A percentile compares a stretch with the other conserved stretches of the same genome.
phyloP scores from a whole-genome alignment of 1,284 basidiomycete species.

The Melanopsichium pennsylvanicum region DNA sequence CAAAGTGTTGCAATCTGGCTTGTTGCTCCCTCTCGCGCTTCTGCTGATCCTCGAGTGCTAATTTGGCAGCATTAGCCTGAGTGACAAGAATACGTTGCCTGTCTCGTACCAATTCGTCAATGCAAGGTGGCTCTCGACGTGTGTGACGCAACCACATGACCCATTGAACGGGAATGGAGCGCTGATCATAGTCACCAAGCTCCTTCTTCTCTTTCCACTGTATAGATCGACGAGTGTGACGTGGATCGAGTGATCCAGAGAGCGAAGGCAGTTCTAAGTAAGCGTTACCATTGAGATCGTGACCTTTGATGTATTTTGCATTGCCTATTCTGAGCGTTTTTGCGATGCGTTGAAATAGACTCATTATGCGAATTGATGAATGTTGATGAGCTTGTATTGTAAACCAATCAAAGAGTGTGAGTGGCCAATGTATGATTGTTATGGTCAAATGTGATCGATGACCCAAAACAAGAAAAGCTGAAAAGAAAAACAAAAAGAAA shows the following conservation, averaged over 20 bases:
- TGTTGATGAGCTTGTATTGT: no score
- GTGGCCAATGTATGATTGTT: no score
- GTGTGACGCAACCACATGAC: constrained; percentile 63
- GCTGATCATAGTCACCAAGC: constrained; percentile 56
- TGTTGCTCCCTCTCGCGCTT: constrained; percentile 8
- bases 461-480: background rate
- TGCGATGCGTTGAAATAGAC: constrained; percentile 16
- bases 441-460: no score
- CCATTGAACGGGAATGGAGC: constrained; percentile 61
- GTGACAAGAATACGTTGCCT: constrained; percentile 17
- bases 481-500: background rate
- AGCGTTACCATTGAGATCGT: constrained; percentile 53
- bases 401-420: no score
- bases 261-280: constrained; percentile 59
- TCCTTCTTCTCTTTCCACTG: constrained; percentile 44
- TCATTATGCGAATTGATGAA: constrained; percentile 3
- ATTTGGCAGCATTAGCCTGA: constrained; percentile 26
- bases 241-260: constrained; percentile 50
- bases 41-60: constrained; percentile 24
- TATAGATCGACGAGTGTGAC: constrained; percentile 50
- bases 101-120: constrained; percentile 44
- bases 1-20: constrained; percentile 8
- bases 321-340: constrained; percentile 49
- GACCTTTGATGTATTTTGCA: constrained; percentile 50
- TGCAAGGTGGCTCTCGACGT: constrained; percentile 41